Evolutionary conservation across 2,329 filamentous ascomycete species (phyloP).

Genomic region (Cephalotrichum gorgonifer): DNA sequence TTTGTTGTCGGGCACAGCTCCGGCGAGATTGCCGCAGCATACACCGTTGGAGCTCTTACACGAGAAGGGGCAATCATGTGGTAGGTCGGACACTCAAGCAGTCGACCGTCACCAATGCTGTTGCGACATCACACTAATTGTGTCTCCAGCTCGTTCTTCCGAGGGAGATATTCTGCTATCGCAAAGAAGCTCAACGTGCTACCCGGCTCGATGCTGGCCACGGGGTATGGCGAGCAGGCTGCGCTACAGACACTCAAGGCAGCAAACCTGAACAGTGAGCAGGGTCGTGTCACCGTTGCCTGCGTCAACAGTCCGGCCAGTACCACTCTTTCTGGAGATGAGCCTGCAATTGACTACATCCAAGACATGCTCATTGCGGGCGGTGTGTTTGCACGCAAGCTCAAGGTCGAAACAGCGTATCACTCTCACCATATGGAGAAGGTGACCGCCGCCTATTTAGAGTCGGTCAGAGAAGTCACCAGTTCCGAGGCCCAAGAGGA

Average conservation of each 20-base stretch:
- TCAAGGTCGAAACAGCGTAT: constrained; percentile 11
- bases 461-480: not conserved
- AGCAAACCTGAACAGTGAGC: not conserved
- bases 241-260: too few relatives aligned
- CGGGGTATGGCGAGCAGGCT: not conserved
- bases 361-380: not conserved
- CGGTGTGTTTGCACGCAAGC: constrained; percentile 10
- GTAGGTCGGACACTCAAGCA: too few relatives aligned
- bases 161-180: not conserved
- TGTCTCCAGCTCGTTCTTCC: too few relatives aligned
- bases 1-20: constrained; percentile 24
- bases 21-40: constrained; percentile 28
- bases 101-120: too few relatives aligned
- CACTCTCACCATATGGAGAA: constrained; percentile 21
- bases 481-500: constrained; percentile 3
- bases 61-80: constrained; percentile 4
- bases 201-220: not conserved
- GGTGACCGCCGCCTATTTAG: too few relatives aligned
- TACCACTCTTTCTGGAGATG: constrained; percentile 24
- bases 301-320: constrained; percentile 25
- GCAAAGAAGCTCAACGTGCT: not conserved
- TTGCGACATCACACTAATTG: too few relatives aligned
- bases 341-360: constrained; percentile 11
- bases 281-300: constrained; percentile 13
- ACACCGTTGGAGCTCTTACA: constrained; percentile 13